Base-by-base conservation (phyloP, 768 basidiomycete species). In the Pisolithus orientalis region DNA sequence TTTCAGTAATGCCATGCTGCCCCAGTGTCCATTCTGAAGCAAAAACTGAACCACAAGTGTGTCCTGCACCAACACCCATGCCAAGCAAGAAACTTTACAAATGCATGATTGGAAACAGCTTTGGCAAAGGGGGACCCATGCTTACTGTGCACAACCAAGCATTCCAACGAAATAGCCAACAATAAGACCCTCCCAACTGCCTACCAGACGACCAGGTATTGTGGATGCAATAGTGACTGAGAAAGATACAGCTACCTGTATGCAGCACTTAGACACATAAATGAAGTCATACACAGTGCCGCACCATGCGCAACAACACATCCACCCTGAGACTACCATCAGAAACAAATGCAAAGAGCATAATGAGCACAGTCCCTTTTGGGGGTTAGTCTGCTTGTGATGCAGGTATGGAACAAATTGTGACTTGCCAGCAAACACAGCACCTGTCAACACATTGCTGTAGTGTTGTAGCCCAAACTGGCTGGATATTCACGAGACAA, bases 251-350 rank as follows among this genome's bases (percentile, higher is more conserved):
- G 80, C 59, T 82, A 92, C 88, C 89, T 89, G 52, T 31, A 51
- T 8, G 42, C 54, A 57, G 55, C 64, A 57, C 49, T 59, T 49
- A 47, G 44, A 10, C 29, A 39, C 47, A 34, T 50, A 42, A 24
- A 24, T 14, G 6, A 34, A 14, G 44, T 40, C 11, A 13, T 29
- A 24, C 16, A n/a, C 62, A 14, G 5, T 10, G 2, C 7, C 75
- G 47, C 52, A 86, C 85, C 21, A 21, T 21, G 21, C 21, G 2
- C 21, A 21, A 21, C 21, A 21, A 21, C 91, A 94, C 93, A 58
- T 90, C 91, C 59, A 85, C 86, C 62, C 93, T 94, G 46, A 85
- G 79, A 11, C 92, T 90, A 56, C 88, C 90, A 66, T 94, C 93
- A 14, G 87, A 88, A 54, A 92, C 72, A 63, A 82, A 90, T 69